Conservation (phyloP, 2,329 filamentous ascomycete species). For the Verticillium dahliae region DNA sequence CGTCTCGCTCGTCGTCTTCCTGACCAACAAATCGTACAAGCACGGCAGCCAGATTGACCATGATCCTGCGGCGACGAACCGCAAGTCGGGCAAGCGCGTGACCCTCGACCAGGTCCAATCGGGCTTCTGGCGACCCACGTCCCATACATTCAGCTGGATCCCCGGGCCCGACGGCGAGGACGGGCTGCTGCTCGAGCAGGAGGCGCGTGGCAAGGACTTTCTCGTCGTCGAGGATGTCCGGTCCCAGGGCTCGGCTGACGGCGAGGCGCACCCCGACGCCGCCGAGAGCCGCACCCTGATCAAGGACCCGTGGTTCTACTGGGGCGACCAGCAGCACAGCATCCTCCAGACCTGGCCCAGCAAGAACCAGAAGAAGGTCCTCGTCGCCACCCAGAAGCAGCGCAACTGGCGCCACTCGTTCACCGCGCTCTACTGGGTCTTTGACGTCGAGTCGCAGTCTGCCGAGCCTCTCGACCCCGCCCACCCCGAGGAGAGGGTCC, state of each 20-base stretch:
- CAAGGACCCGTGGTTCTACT: conserved; percentile 57
- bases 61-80: conserved; percentile 58
- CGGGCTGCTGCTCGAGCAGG: conserved; percentile 74
- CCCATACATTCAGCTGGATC: conserved; percentile 70
- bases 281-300: conserved; percentile 65
- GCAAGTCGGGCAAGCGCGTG: conserved; percentile 64
- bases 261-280: conserved; percentile 19
- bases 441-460: conserved; percentile 76
- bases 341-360: conserved; percentile 67
- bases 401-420: conserved; percentile 88
- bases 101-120: conserved; percentile 64
- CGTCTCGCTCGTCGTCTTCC: conserved; percentile 58
- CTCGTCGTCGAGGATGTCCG: conserved; percentile 84
- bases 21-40: conserved; percentile 59
- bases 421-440: conserved; percentile 82
- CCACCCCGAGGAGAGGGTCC: conserved; percentile 59
- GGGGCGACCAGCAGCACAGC: conserved; percentile 46
- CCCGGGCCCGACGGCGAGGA: conserved; percentile 70
- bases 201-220: conserved; percentile 59
- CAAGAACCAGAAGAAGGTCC: conserved; percentile 75
- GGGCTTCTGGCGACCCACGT: conserved; percentile 58
- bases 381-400: conserved; percentile 66
- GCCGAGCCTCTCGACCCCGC: conserved; percentile 71
- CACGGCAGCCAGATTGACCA: conserved; percentile 57
- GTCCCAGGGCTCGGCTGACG: conserved; percentile 18